A percentile compares a stretch with the other conserved stretches of the same genome.
phyloP scores from a whole-genome alignment of 345 rosid genomes.

The Draba incana region DNA sequence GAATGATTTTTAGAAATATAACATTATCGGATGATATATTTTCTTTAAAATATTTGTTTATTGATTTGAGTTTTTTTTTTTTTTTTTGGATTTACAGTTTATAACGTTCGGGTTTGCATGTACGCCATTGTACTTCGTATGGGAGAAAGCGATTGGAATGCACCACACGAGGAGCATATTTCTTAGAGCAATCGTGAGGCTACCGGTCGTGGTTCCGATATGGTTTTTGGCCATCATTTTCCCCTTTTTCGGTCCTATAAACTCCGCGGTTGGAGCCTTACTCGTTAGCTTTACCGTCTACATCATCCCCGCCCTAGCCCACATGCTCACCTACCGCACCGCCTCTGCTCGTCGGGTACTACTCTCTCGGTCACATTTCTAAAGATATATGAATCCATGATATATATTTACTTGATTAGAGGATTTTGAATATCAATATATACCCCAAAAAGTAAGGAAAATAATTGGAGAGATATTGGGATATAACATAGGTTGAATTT shows the following conservation, averaged over 20 bases:
- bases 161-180: conserved; percentile 86
- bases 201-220: conserved; percentile 93
- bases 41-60: not conserved
- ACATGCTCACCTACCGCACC: conserved; percentile 93
- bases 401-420: not conserved
- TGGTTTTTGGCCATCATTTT: conserved; percentile 97
- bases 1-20: not conserved
- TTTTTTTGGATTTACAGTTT: conserved; percentile 53
- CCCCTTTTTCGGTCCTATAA: conserved; percentile 96
- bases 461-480: conserved; percentile 19
- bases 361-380: conserved; percentile 4
- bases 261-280: conserved; percentile 97
- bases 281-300: conserved; percentile 98
- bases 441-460: not conserved
- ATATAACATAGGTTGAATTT: conserved; percentile 17
- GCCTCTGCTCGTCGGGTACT: conserved; percentile 95
- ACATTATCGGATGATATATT: not conserved
- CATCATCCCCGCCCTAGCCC: conserved; percentile 87
- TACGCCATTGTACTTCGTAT: conserved; percentile 93
- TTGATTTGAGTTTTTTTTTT: too few relatives aligned
- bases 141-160: conserved; percentile 98
- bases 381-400: not conserved
- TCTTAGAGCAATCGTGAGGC: conserved; percentile 79
- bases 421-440: not conserved
- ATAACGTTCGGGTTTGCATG: conserved; percentile 98